These are phyloP conservation scores for Emericellopsis atlantica DNA, from an alignment of 2,329 filamentous ascomycete genomes.

Conservation along the genomic window DNA sequence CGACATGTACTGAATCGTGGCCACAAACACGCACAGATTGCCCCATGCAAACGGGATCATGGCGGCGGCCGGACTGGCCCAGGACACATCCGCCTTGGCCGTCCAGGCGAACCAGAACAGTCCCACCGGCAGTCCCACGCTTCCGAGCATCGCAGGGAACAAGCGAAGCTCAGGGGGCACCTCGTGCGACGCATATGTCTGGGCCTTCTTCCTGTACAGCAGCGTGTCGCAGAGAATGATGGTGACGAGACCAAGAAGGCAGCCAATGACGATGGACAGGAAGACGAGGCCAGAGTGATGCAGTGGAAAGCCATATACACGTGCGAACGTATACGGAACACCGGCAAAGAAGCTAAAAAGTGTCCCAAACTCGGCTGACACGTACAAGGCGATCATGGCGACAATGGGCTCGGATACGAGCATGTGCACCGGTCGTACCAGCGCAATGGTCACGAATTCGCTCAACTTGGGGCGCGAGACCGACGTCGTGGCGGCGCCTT, in stretches of 20 bases:
- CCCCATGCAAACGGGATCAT: slow-evolving; percentile 47
- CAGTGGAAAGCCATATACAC: slow-evolving; percentile 28
- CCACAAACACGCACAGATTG: slow-evolving; percentile 46
- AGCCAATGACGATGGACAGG: slow-evolving; percentile 30
- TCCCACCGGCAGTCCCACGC: slow-evolving; percentile 35
- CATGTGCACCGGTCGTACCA: slow-evolving; percentile 42
- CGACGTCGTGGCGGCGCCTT: slow-evolving; percentile 10
- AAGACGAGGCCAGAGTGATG: slow-evolving; percentile 31
- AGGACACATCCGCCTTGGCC: too few relatives aligned
- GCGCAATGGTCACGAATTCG: slow-evolving; percentile 25
- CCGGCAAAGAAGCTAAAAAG: slow-evolving; percentile 40
- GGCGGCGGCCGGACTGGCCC: too few relatives aligned
- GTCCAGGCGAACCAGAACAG: slow-evolving; percentile 53
- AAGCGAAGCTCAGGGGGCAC: slow-evolving; percentile 44
- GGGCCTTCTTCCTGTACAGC: slow-evolving; percentile 24
- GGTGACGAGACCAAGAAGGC: slow-evolving; percentile 10
- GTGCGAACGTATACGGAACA: slow-evolving; percentile 33
- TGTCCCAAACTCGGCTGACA: slow-evolving; percentile 36
- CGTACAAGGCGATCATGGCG: slow-evolving; percentile 37
- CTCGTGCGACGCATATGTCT: slow-evolving; percentile 16
- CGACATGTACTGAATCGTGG: slow-evolving; percentile 35
- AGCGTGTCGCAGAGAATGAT: slow-evolving; percentile 21
- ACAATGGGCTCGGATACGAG: slow-evolving; percentile 52
- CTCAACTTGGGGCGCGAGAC: slow-evolving; percentile 12
- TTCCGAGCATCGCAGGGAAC: slow-evolving; percentile 45